Conservation (phyloP, 2,329 filamentous ascomycete species). For the Biscogniauxia marginata region DNA sequence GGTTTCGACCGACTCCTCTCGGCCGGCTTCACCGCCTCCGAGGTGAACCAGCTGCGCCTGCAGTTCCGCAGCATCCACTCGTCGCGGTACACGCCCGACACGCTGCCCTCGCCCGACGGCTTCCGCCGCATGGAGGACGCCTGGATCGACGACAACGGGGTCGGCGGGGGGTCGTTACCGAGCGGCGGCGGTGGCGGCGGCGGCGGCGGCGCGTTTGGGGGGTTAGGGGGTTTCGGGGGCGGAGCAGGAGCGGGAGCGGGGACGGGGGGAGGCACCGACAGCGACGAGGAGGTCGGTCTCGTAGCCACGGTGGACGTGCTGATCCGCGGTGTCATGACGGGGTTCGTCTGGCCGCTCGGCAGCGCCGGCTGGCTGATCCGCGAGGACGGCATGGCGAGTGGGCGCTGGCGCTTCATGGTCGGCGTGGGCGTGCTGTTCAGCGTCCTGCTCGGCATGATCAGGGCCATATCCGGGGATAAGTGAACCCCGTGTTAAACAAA, state of each 20-base stretch:
- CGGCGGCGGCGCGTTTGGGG: conserved; percentile 39
- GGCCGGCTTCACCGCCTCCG: conserved; percentile 77
- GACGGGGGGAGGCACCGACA: conserved; percentile 36
- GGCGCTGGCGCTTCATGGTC: conserved; percentile 82
- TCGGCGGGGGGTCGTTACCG: conserved; percentile 24
- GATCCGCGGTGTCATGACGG: conserved; percentile 83
- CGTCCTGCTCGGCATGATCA: conserved; percentile 36
- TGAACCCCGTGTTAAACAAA: no score
- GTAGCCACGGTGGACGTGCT: conserved; percentile 74
- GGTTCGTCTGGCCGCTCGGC: conserved; percentile 92
- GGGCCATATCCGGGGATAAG: conserved; percentile 34
- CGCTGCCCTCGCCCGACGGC: conserved; percentile 76
- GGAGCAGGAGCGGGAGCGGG: conserved; percentile 35
- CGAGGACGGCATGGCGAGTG: conserved; percentile 84
- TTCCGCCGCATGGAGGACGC: conserved; percentile 80
- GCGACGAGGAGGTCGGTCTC: conserved; percentile 48
- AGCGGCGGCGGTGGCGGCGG: conserved; percentile 32
- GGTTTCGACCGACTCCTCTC: conserved; percentile 86
- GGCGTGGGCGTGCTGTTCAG: conserved; percentile 75
- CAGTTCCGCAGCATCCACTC: conserved; percentile 88
- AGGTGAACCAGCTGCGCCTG: conserved; percentile 79
- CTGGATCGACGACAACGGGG: conserved; percentile 76
- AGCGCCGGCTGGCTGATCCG: conserved; percentile 81
- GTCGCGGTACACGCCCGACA: conserved; percentile 80
- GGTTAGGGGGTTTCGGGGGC: conserved; percentile 33